Evolutionary conservation across 345 rosid species (phyloP).

Genomic region (Arabidopsis arenosa): DNA sequence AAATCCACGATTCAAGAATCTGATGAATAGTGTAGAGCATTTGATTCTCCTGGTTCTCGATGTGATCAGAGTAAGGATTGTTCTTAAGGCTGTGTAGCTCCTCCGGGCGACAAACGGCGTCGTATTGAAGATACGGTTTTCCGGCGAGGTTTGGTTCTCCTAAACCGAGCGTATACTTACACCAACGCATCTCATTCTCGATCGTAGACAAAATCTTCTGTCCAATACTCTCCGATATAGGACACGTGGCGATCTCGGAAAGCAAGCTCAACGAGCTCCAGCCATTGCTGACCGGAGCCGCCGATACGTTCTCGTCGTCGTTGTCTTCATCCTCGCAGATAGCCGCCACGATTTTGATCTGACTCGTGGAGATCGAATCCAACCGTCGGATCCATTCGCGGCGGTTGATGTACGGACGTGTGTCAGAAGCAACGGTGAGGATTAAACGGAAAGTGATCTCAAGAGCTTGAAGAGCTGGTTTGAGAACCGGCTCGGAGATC

Average conservation of each 20-base stretch:
- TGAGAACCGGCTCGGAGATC: slow-evolving; percentile 64
- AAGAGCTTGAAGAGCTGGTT: slow-evolving; percentile 81
- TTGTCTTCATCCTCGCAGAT: slow-evolving; percentile 66
- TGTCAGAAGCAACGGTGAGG: slow-evolving; percentile 67
- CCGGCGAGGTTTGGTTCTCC: slow-evolving; percentile 84
- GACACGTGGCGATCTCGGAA: slow-evolving; percentile 74
- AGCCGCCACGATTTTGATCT: slow-evolving; percentile 68
- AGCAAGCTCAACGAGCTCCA: slow-evolving; percentile 76
- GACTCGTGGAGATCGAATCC: slow-evolving; percentile 67
- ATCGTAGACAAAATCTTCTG: slow-evolving; percentile 64
- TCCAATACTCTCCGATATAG: slow-evolving; percentile 65
- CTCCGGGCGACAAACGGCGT: slow-evolving; percentile 71
- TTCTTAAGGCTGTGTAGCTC: slow-evolving; percentile 63
- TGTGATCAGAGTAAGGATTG: slow-evolving; percentile 58
- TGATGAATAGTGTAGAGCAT: slow-evolving; percentile 70
- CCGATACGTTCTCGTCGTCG: slow-evolving; percentile 9
- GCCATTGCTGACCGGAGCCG: slow-evolving; percentile 54
- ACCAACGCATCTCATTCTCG: slow-evolving; percentile 83
- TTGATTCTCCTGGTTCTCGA: slow-evolving; percentile 75
- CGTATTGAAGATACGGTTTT: slow-evolving; percentile 80
- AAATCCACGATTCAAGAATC: slow-evolving; percentile 86
- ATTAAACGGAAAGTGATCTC: slow-evolving; percentile 87
- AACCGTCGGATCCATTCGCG: slow-evolving; percentile 76
- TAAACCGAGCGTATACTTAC: slow-evolving; percentile 78
- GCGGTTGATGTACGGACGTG: slow-evolving; percentile 74